These are phyloP conservation scores for Pleurotus cornucopiae DNA, from an alignment of 768 basidiomycete species.

Conservation along the genomic window DNA sequence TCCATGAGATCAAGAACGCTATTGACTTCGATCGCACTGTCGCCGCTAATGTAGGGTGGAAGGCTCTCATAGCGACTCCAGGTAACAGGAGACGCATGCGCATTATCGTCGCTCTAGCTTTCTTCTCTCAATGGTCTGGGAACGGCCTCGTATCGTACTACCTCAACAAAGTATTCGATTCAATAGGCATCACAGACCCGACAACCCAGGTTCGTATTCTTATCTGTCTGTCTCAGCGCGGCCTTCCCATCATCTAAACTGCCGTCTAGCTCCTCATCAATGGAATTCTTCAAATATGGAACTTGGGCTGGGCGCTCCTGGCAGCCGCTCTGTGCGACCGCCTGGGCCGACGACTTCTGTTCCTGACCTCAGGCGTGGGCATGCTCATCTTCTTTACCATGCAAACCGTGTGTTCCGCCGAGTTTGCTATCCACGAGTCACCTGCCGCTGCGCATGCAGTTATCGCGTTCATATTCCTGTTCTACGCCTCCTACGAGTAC, in stretches of 20 bases:
- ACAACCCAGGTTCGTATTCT: constrained; percentile 12
- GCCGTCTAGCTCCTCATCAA: constrained; percentile 38
- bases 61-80: constrained; percentile 36
- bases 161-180: constrained; percentile 48
- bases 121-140: constrained; percentile 53
- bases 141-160: constrained; percentile 43
- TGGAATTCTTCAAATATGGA: constrained; percentile 50
- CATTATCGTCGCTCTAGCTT: constrained; percentile 52
- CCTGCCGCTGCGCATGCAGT: constrained; percentile 43
- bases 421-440: constrained; percentile 11
- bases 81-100: constrained; percentile 53
- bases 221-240: constrained; percentile 7
- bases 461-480: constrained; percentile 59
- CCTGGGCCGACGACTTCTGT: constrained; percentile 46
- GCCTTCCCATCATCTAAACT: neutral
- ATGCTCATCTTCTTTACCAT: constrained; percentile 45
- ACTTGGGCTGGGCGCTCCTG: constrained; percentile 45
- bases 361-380: constrained; percentile 35
- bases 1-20: constrained; percentile 48
- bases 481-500: constrained; percentile 51
- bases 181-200: constrained; percentile 36
- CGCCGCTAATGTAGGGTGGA: constrained; percentile 37
- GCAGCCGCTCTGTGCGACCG: constrained; percentile 46
- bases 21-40: constrained; percentile 30
- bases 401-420: constrained; percentile 43